phyloP scores from a whole-genome alignment of 2,329 filamentous ascomycete species.

The Trichophyton mentagrophytes region DNA sequence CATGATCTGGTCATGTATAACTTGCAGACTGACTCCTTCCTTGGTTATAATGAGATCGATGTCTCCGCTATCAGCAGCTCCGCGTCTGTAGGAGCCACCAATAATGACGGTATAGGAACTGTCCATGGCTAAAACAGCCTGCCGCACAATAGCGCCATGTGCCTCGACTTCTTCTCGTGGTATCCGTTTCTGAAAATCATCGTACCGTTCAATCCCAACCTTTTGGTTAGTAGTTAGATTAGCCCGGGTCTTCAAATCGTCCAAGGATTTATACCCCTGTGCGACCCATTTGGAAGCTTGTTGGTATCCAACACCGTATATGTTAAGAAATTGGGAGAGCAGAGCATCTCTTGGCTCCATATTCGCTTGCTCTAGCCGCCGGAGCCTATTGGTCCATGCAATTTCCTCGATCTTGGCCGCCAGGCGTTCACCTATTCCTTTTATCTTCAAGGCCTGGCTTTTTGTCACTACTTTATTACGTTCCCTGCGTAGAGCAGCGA shows the following conservation, averaged over 20 bases:
- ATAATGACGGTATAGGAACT: conserved; percentile 55
- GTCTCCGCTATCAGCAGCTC: conserved; percentile 60
- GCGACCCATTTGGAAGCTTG: conserved; percentile 66
- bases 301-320: conserved; percentile 64
- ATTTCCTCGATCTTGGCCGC: conserved; percentile 87
- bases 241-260: conserved; percentile 52
- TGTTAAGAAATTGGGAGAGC: conserved; percentile 57
- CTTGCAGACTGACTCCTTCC: conserved; percentile 41
- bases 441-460: conserved; percentile 54
- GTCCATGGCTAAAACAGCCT: conserved; percentile 49
- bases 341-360: conserved; percentile 52
- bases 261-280: conserved; percentile 59
- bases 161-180: conserved; percentile 61
- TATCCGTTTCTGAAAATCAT: conserved; percentile 67
- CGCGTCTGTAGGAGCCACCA: conserved; percentile 74
- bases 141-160: conserved; percentile 53
- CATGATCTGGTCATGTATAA: conserved; percentile 52
- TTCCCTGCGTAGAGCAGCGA: conserved; percentile 59
- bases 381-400: conserved; percentile 57
- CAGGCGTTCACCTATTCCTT: conserved; percentile 57
- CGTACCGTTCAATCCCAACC: conserved; percentile 65
- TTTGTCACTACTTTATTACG: conserved; percentile 51
- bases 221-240: conserved; percentile 56
- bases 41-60: conserved; percentile 77
- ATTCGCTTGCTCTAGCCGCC: conserved; percentile 57